Evolutionary conservation across 2,329 filamentous ascomycete genomes (phyloP), one percentile per base, ranked within the genome.

Genomic region (Clonostachys rhizophaga): DNA sequence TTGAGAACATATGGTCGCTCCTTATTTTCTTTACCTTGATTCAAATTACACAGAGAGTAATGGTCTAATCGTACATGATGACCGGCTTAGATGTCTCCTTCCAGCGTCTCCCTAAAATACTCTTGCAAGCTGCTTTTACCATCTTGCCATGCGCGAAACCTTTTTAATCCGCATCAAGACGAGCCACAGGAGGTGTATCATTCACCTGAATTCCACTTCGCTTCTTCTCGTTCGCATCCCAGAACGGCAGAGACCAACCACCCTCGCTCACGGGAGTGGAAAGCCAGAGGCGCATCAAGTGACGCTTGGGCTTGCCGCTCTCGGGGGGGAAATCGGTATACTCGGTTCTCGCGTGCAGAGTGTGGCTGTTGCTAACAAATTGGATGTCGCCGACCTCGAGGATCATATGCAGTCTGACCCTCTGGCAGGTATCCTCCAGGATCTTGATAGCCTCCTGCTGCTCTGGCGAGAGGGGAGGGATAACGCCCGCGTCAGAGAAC

Each of bases 301-400:
- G 89, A 40, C 89, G 75, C 18, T 87, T 70, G 1, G 87, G 87
- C 24, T 74, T 74, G 13, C 42, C 42, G n/a, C 35, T 44, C 42
- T 44, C 42, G 18, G 84, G 81, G 14, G 78, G 78, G 63, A 79
- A 67, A 52, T 74, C 69, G 68, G 16, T 87, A 67, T 95, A 95
- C 24, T 79, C 87, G 0, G 90, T 95, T 43, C 90, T 72, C 0
- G 89, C 87, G 62, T 95, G 90, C 43, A 95, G 66, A 4, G 94
- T 76, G 60, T 95, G 89, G 43, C 79, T 78, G 62, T 95, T 95
- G 55, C 83, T 82, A 48, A 95, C 54, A 44, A 95, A 92, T 67
- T 95, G 90, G 52, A 95, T 91, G 59, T 95, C 90, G 43, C 90
- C 89, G 16, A 94, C 80, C 54, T 92, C 88, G 61, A 95, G 76